Evolutionary conservation across 805 yeast genomes (phyloP).

Genomic region (Myxozyma mucilagina): DNA sequence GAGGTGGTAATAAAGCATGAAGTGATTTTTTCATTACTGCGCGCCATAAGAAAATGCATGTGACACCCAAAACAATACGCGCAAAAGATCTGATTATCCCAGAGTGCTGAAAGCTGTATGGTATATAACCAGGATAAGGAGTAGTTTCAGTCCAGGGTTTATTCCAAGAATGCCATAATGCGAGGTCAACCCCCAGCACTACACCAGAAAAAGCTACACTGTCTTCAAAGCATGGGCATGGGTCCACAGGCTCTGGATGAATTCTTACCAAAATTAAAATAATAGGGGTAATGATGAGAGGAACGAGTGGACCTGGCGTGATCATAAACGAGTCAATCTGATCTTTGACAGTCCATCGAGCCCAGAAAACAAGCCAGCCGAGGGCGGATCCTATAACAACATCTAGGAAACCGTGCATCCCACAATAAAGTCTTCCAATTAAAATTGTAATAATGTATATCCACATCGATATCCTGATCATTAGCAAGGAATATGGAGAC

Average conservation of each 20-base stretch:
- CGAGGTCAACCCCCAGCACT: slow-evolving; percentile 69
- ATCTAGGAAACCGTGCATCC: slow-evolving; percentile 95
- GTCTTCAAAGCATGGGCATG: slow-evolving; percentile 96
- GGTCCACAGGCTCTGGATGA: slow-evolving; percentile 85
- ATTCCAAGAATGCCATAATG: slow-evolving; percentile 51
- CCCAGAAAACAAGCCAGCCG: slow-evolving; percentile 57
- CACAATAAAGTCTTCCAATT: slow-evolving; percentile 86
- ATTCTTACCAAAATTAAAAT: slow-evolving; percentile 57
- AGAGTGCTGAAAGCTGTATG: slow-evolving; percentile 45
- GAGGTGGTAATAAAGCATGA: slow-evolving; percentile 57
- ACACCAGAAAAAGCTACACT: slow-evolving; percentile 92
- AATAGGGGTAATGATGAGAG: slow-evolving; percentile 39
- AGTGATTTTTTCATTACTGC: slow-evolving; percentile 66
- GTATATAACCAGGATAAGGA: slow-evolving; percentile 43
- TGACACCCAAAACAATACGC: slow-evolving; percentile 64
- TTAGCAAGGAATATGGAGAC: slow-evolving; percentile 6
- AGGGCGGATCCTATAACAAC: slow-evolving; percentile 62
- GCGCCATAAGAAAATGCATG: slow-evolving; percentile 70
- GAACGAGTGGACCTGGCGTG: slow-evolving; percentile 33
- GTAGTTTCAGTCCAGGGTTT: slow-evolving; percentile 28
- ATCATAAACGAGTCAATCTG: slow-evolving; percentile 47
- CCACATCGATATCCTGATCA: slow-evolving; percentile 16
- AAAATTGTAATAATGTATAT: slow-evolving; percentile 66
- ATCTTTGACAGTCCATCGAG: slow-evolving; percentile 47
- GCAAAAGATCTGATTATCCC: slow-evolving; percentile 48